These are phyloP conservation scores for Ustilago hordei DNA, from an alignment of 1,284 basidiomycete genomes.

Conservation along the genomic window DNA sequence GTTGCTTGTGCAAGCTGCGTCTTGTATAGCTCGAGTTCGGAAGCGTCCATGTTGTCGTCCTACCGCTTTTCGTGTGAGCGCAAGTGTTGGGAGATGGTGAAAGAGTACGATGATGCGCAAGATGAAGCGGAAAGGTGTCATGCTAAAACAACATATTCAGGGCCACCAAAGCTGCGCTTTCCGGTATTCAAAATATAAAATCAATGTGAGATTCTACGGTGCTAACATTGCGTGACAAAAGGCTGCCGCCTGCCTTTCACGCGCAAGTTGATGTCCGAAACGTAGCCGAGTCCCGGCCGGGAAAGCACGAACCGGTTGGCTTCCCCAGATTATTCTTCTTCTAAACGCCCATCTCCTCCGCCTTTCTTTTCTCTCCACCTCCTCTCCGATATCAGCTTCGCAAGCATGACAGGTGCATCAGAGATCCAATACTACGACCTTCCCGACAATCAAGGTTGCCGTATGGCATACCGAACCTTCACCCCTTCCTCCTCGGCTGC, in stretches of 20 bases:
- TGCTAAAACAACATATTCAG: not conserved
- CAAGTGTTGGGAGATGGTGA: not conserved
- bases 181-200: not conserved
- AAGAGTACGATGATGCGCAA: not conserved
- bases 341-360: not conserved
- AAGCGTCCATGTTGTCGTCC: conserved; percentile 15
- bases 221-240: no score
- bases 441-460: conserved; percentile 23
- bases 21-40: conserved; percentile 34
- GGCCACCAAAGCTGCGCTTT: conserved; percentile 9
- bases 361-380: not conserved
- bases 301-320: not conserved
- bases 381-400: not conserved
- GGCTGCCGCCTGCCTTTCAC: not conserved
- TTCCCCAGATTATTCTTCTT: not conserved
- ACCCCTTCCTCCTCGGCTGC: conserved; percentile 1
- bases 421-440: conserved; percentile 20
- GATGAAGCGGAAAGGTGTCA: not conserved
- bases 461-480: conserved; percentile 47
- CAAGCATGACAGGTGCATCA: conserved; percentile 5
- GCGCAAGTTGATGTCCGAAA: conserved; percentile 1
- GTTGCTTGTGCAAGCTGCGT: conserved; percentile 83
- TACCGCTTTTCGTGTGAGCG: not conserved
- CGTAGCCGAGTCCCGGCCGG: conserved; percentile 7
- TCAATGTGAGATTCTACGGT: not conserved